phyloP scores from a whole-genome alignment of 2,329 filamentous ascomycete genomes.

The Calycina marina region DNA sequence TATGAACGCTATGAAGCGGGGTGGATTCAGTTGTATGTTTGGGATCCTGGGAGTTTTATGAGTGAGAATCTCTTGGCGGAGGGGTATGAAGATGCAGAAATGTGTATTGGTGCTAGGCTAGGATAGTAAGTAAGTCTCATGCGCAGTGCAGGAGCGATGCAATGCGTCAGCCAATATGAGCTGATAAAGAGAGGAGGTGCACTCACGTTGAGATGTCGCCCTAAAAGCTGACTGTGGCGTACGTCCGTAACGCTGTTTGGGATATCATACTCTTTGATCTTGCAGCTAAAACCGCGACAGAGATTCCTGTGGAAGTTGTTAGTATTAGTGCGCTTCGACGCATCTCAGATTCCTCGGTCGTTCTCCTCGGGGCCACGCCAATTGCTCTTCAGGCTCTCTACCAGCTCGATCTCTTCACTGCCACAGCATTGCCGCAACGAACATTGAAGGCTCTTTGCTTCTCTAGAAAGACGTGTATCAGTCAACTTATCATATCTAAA shows the following conservation, averaged over 20 bases:
- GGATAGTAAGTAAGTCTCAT: constrained; percentile 9
- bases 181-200: constrained; percentile 22
- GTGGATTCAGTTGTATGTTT: constrained; percentile 31
- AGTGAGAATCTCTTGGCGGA: constrained; percentile 22
- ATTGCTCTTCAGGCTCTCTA: constrained; percentile 24
- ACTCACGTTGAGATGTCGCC: constrained; percentile 27
- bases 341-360: constrained; percentile 23
- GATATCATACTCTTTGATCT: constrained; percentile 28
- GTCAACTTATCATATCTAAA: constrained; percentile 22
- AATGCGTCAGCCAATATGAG: constrained; percentile 14
- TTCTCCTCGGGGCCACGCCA: constrained; percentile 26
- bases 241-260: constrained; percentile 18
- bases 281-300: constrained; percentile 17
- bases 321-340: constrained; percentile 24
- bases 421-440: constrained; percentile 21
- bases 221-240: constrained; percentile 24
- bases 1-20: too few relatives aligned
- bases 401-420: constrained; percentile 20
- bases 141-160: constrained; percentile 4
- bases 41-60: constrained; percentile 18
- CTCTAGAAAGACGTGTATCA: too few relatives aligned
- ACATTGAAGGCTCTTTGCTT: constrained; percentile 23
- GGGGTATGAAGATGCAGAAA: constrained; percentile 28
- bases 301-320: constrained; percentile 23
- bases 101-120: constrained; percentile 19